Percentiles rank a stretch among this genome's conserved stretches.
Conservation (phyloP, 305 asterid genomes). For the Fraxinus sp. region DNA sequence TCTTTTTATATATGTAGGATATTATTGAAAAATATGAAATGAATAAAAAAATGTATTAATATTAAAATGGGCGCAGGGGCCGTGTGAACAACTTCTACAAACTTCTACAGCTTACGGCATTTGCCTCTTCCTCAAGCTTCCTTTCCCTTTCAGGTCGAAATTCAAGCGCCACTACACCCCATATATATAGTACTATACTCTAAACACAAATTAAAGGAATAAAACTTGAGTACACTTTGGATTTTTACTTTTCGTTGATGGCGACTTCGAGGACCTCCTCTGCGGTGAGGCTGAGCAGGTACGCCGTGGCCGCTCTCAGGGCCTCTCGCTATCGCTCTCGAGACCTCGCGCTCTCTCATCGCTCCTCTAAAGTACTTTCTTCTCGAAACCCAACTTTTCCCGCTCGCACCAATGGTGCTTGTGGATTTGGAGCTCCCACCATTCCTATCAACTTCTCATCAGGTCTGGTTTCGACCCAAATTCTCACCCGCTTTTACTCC, state of each 20-base stretch:
- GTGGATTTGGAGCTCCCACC: slow-evolving; percentile 10
- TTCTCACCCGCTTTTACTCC: slow-evolving; percentile 42
- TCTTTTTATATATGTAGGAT: too few relatives aligned
- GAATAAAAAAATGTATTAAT: too few relatives aligned
- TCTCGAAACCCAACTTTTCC: slow-evolving; percentile 17
- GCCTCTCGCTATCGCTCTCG: slow-evolving; percentile 27
- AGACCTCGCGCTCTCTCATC: slow-evolving; percentile 19
- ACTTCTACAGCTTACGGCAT: neutral
- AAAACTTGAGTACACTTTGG: neutral
- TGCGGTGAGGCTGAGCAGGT: slow-evolving; percentile 41
- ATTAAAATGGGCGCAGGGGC: too few relatives aligned
- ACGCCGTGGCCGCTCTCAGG: slow-evolving; percentile 38
- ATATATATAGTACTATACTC: neutral
- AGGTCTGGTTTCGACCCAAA: slow-evolving; percentile 19
- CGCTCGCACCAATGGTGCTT: slow-evolving; percentile 15
- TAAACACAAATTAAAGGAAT: neutral
- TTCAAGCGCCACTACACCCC: neutral
- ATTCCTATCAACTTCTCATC: slow-evolving; percentile 27
- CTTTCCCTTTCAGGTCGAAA: neutral
- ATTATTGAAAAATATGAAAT: too few relatives aligned
- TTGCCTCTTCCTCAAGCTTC: neutral
- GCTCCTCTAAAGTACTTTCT: slow-evolving; percentile 16
- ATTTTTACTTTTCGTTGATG: slow-evolving; percentile 20
- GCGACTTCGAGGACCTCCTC: slow-evolving; percentile 39
- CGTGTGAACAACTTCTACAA: neutral